These are phyloP conservation scores for Podila epigama DNA, from an alignment of 192 early-diverging fungal species.

Conservation along the genomic window DNA sequence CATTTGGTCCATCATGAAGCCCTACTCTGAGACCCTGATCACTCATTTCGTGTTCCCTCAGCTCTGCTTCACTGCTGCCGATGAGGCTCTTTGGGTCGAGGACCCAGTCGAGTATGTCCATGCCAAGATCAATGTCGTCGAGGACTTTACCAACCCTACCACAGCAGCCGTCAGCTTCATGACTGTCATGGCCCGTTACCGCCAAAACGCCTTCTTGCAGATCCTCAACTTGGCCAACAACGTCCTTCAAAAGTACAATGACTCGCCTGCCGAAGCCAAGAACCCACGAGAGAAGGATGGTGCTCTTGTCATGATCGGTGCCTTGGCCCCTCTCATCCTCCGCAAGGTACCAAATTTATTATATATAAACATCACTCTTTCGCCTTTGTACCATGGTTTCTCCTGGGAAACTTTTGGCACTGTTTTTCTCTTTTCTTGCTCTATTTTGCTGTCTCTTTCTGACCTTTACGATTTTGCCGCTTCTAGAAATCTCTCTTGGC, in stretches of 20 bases:
- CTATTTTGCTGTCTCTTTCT: not conserved
- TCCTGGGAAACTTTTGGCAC: too few species aligned
- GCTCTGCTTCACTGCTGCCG: slow-evolving; percentile 85
- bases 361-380: not conserved
- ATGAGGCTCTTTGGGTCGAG: slow-evolving; percentile 91
- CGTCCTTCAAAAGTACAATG: slow-evolving; percentile 73
- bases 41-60: slow-evolving; percentile 93
- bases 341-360: slow-evolving; percentile 51
- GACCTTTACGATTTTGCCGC: not conserved
- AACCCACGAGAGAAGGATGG: slow-evolving; percentile 88
- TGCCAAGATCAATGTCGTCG: slow-evolving; percentile 78
- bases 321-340: slow-evolving; percentile 73
- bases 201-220: slow-evolving; percentile 82
- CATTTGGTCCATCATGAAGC: slow-evolving; percentile 92
- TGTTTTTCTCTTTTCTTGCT: not conserved
- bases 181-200: slow-evolving; percentile 76
- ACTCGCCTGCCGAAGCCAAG: slow-evolving; percentile 70
- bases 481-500: slow-evolving; percentile 68
- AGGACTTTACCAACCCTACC: slow-evolving; percentile 84
- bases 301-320: slow-evolving; percentile 87
- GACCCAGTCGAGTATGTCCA: slow-evolving; percentile 94
- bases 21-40: slow-evolving; percentile 81
- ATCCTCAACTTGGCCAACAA: slow-evolving; percentile 83
- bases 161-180: slow-evolving; percentile 81
- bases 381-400: too few species aligned